Evolutionary conservation across 768 basidiomycete genomes (phyloP).

Genomic region (Trametes meyenii): DNA sequence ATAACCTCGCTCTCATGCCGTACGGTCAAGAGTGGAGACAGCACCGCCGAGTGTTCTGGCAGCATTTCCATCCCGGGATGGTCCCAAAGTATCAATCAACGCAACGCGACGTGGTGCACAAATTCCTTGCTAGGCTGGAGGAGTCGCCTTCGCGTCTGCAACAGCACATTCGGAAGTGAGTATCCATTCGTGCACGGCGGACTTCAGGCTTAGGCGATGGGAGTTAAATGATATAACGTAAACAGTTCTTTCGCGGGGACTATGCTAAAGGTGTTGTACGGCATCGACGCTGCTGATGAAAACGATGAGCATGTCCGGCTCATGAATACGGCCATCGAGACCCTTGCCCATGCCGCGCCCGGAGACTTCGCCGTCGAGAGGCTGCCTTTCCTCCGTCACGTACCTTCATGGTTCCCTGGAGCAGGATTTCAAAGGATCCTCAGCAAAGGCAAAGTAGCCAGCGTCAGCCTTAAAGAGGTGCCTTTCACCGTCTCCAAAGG

Average conservation of each 20-base stretch:
- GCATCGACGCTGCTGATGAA: slow-evolving; percentile 27
- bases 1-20: slow-evolving; percentile 6
- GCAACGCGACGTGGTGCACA: background rate
- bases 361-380: slow-evolving; percentile 4
- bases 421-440: slow-evolving; percentile 11
- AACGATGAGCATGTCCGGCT: slow-evolving; percentile 29
- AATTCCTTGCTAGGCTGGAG: background rate
- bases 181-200: too few relatives aligned
- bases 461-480: background rate
- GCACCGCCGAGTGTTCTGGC: slow-evolving; percentile 12
- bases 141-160: slow-evolving; percentile 2
- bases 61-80: slow-evolving; percentile 2
- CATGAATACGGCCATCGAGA: background rate
- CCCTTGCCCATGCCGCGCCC: background rate
- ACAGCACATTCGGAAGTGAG: slow-evolving; percentile 14
- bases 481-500: background rate
- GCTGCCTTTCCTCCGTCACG: slow-evolving; percentile 10
- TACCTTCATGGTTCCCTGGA: slow-evolving; percentile 13
- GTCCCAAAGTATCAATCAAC: background rate
- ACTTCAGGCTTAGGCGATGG: too few relatives aligned
- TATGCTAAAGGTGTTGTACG: slow-evolving; percentile 34
- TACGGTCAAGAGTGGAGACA: slow-evolving; percentile 15
- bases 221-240: too few relatives aligned
- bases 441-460: background rate
- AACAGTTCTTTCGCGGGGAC: background rate